These are phyloP conservation scores for Trametes polyzona DNA, from an alignment of 1,284 basidiomycete species.

Conservation along the genomic window DNA sequence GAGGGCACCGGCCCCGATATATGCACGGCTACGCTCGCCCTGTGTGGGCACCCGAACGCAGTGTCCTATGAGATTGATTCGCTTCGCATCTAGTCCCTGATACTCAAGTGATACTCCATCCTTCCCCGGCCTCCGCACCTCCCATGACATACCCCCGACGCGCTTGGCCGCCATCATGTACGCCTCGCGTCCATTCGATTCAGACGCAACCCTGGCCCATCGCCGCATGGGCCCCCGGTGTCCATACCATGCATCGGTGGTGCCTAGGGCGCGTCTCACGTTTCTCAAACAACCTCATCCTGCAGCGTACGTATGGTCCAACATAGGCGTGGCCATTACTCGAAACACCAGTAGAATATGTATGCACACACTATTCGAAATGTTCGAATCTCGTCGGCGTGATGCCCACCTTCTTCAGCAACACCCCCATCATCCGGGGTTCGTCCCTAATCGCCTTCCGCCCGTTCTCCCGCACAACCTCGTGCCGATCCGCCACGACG, in stretches of 20 bases:
- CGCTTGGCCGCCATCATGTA: too few relatives aligned
- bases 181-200: too few relatives aligned
- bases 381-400: conserved; percentile 40
- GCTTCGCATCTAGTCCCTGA: background rate
- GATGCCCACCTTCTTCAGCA: conserved; percentile 52
- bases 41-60: conserved; percentile 4
- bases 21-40: conserved; percentile 6
- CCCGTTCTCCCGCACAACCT: conserved; percentile 33
- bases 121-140: background rate
- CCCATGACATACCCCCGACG: background rate
- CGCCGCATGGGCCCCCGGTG: background rate
- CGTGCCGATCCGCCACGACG: conserved; percentile 48
- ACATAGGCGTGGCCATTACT: background rate
- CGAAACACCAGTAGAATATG: too few relatives aligned
- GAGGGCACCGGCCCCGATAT: background rate
- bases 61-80: conserved; percentile 1
- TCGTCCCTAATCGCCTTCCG: conserved; percentile 40
- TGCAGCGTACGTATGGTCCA: background rate
- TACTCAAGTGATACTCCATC: conserved; percentile 1
- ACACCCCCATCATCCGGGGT: conserved; percentile 46
- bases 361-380: conserved; percentile 50
- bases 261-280: background rate
- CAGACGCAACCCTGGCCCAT: background rate
- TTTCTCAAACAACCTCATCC: conserved; percentile 7
- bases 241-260: conserved; percentile 11